Conservation (phyloP, 768 basidiomycete species). For the Boletus barrowsii region DNA sequence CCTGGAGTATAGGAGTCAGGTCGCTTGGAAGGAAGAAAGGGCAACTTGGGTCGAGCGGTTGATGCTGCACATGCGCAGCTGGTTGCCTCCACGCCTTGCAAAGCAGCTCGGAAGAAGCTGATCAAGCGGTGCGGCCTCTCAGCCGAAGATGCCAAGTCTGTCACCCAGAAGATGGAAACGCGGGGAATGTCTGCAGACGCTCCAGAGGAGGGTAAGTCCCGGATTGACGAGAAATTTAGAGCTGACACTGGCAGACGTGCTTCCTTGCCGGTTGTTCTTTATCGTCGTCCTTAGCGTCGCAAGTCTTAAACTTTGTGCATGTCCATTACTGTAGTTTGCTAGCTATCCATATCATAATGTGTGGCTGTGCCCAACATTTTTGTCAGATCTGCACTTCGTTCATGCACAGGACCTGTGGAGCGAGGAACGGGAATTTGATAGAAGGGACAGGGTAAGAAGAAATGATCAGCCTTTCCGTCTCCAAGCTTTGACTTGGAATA, state of each 20-base stretch:
- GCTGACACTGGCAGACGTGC: not conserved
- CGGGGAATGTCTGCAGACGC: conserved; percentile 2
- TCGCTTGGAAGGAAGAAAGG: conserved; percentile 25
- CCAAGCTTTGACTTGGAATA: too few species aligned
- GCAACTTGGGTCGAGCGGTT: conserved; percentile 26
- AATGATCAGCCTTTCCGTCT: too few species aligned
- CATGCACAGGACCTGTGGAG: too few species aligned
- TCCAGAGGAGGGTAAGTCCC: conserved; percentile 13
- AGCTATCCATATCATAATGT: too few species aligned
- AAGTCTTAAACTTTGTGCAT: not conserved
- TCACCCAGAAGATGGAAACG: conserved; percentile 18
- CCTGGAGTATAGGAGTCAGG: conserved; percentile 12
- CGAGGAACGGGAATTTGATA: too few species aligned
- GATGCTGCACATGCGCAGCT: conserved; percentile 23
- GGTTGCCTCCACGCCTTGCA: conserved; percentile 16
- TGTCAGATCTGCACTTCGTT: too few species aligned
- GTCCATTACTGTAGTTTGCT: conserved; percentile 1
- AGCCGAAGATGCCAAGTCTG: conserved; percentile 14
- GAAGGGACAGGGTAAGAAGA: too few species aligned
- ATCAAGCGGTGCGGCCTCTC: conserved; percentile 23
- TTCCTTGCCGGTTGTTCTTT: conserved; percentile 14
- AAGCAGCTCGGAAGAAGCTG: conserved; percentile 19
- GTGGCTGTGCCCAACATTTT: too few species aligned
- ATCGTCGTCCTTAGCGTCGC: not conserved
- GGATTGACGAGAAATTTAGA: conserved; percentile 17